A percentile compares a stretch with the other conserved stretches of the same genome.
Conservation (phyloP, 306 rosid species). For the Medicago ruthenica region DNA sequence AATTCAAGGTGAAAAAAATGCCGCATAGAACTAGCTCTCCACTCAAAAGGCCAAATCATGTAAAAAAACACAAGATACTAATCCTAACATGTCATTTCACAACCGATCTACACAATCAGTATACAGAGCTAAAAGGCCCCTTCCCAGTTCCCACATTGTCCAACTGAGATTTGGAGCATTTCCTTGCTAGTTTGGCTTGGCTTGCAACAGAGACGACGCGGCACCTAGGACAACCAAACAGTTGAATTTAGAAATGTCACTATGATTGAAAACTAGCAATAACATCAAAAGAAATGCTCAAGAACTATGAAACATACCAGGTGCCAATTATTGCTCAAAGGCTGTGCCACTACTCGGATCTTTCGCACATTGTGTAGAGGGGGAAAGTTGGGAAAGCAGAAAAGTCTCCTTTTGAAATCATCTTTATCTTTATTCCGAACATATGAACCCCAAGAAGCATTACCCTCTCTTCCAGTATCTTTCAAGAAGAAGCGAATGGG, state of each 20-base stretch:
- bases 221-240: constrained; percentile 54
- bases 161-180: constrained; percentile 62
- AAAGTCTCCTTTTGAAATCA: constrained; percentile 63
- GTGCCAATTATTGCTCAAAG: constrained; percentile 74
- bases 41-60: constrained; percentile 38
- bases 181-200: constrained; percentile 55
- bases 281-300: constrained; percentile 29
- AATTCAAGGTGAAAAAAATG: constrained; percentile 43
- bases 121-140: constrained; percentile 51
- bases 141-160: constrained; percentile 69
- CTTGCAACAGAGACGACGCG: constrained; percentile 74
- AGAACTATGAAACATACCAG: constrained; percentile 55
- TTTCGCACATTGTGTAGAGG: constrained; percentile 54
- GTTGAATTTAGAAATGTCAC: constrained; percentile 34
- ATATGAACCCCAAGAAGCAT: constrained; percentile 69
- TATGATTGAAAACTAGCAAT: constrained; percentile 22
- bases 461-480: constrained; percentile 53
- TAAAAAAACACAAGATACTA: constrained; percentile 27
- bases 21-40: constrained; percentile 46
- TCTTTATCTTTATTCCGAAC: constrained; percentile 54
- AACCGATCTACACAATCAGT: constrained; percentile 41
- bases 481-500: constrained; percentile 69
- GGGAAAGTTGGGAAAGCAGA: constrained; percentile 65
- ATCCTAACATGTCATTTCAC: constrained; percentile 32
- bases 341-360: constrained; percentile 58